phyloP scores from a whole-genome alignment of 2,329 filamentous ascomycete genomes.

The Pestalotiopsis sp. region DNA sequence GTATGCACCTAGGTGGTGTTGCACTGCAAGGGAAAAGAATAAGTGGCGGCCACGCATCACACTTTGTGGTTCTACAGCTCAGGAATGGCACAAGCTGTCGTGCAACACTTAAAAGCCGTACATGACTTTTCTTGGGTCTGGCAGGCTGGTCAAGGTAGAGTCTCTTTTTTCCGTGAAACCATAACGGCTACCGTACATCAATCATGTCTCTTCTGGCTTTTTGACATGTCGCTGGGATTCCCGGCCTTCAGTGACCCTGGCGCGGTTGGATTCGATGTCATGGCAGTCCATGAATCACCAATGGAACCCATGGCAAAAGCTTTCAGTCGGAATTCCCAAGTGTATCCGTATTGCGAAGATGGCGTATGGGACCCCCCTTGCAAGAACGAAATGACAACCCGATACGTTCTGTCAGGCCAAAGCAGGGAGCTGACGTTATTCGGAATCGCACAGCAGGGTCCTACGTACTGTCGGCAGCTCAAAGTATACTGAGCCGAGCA shows the following conservation, averaged over 20 bases:
- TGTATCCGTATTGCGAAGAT: background rate
- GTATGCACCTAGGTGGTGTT: background rate
- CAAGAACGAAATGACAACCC: background rate
- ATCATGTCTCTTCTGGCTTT: background rate
- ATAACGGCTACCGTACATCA: background rate
- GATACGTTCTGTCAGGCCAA: background rate
- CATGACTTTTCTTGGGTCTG: background rate
- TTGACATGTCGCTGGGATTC: background rate
- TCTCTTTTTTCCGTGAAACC: background rate
- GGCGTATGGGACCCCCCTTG: background rate
- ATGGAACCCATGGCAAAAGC: background rate
- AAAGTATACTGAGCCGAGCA: background rate
- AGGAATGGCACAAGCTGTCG: background rate
- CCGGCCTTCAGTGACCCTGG: background rate
- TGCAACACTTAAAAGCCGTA: background rate
- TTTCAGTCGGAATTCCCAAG: too few relatives aligned
- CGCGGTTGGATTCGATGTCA: background rate
- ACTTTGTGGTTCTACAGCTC: background rate
- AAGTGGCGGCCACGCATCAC: background rate
- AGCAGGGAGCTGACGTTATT: background rate
- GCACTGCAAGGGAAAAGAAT: background rate
- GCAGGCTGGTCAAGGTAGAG: background rate
- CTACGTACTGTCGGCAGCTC: background rate
- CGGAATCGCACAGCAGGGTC: background rate
- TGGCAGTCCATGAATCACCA: background rate